phyloP scores from a whole-genome alignment of 179 eudicot species.

The Drosera spatulata region DNA sequence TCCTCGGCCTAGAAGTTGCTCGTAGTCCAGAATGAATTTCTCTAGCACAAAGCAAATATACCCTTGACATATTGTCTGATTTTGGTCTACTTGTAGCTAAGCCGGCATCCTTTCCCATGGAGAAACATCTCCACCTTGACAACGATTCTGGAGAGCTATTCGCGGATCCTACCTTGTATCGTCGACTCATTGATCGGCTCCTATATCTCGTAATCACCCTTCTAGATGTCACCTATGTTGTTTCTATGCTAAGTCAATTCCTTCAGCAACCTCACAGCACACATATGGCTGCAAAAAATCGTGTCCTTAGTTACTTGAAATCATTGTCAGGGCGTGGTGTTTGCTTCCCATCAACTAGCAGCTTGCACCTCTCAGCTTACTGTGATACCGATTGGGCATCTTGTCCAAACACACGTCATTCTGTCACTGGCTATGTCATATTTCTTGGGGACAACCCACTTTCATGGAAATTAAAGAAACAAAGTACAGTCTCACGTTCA shows the following conservation, averaged over 20 bases:
- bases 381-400: constrained; percentile 9
- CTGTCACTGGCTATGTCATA: constrained; percentile 1
- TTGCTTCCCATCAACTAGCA: no score
- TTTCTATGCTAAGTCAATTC: background rate
- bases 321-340: no score
- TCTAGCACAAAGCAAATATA: background rate
- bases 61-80: background rate
- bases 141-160: background rate
- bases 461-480: constrained; percentile 13
- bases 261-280: background rate
- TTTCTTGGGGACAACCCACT: constrained; percentile 1
- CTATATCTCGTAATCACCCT: background rate
- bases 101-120: no score
- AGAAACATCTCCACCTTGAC: no score
- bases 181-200: background rate
- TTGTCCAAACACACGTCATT: background rate
- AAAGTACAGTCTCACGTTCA: constrained; percentile 5
- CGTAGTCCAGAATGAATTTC: background rate
- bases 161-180: background rate
- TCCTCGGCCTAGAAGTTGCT: background rate
- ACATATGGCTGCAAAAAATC: background rate
- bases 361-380: background rate
- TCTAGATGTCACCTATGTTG: background rate
- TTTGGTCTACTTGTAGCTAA: no score
- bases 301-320: background rate